Percentiles rank a stretch among this genome's conserved stretches.
Evolutionary conservation across 2,329 filamentous ascomycete species (phyloP).

Genomic region (Ceratocystis alfenasii): DNA sequence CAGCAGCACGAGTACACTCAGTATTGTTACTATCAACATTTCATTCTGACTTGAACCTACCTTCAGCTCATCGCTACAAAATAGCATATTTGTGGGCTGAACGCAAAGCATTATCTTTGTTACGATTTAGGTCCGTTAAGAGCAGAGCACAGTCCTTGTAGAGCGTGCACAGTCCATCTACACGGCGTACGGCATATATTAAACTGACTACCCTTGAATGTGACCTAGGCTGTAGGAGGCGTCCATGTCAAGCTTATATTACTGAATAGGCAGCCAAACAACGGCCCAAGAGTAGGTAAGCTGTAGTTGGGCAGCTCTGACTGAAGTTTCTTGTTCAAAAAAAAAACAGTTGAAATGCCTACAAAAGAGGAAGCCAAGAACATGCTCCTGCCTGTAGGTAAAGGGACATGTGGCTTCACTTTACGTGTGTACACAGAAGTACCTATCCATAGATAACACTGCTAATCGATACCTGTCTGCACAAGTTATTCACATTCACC

Average conservation of each 20-base stretch:
- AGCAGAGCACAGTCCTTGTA: conserved; percentile 1
- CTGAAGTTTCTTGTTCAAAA: neutral
- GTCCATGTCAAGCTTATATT: conserved; percentile 7
- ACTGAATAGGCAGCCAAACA: neutral
- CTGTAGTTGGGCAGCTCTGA: neutral
- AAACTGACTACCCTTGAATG: conserved; percentile 4
- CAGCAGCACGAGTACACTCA: neutral
- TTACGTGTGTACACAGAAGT: neutral
- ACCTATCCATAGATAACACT: neutral
- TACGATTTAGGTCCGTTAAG: neutral
- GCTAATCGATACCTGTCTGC: neutral
- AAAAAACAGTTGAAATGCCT: neutral
- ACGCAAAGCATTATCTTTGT: neutral
- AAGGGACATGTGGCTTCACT: neutral
- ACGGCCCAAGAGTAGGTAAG: neutral
- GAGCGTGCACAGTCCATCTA: neutral
- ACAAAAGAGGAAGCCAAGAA: neutral
- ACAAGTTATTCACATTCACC: neutral
- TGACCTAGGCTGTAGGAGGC: neutral
- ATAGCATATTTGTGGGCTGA: neutral
- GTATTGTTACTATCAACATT: no score
- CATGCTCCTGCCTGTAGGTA: neutral
- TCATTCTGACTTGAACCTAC: neutral
- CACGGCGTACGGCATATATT: neutral
- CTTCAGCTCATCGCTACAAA: neutral